Evolutionary conservation across 2,329 filamentous ascomycete species (phyloP).

Genomic region (Lachnellula hyalina): DNA sequence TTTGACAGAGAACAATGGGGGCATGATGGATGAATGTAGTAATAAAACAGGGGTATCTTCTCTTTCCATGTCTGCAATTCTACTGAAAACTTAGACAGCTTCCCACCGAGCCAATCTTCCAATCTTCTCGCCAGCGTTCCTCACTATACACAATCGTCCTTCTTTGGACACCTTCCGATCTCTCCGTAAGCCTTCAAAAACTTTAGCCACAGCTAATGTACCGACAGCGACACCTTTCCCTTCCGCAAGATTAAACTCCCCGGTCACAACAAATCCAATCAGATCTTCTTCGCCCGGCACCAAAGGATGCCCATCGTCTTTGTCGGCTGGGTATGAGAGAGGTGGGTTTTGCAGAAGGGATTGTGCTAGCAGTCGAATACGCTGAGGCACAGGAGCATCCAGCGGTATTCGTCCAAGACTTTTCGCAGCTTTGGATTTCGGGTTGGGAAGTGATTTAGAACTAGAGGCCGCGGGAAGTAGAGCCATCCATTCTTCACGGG

Average conservation of each 20-base stretch:
- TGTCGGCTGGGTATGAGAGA: conserved; percentile 33
- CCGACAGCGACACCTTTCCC: conserved; percentile 74
- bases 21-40: too few species aligned
- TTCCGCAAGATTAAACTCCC: conserved; percentile 72
- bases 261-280: conserved; percentile 85
- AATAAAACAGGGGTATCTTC: conserved; percentile 1
- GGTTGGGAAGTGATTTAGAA: conserved; percentile 22
- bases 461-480: conserved; percentile 36
- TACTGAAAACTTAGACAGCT: conserved; percentile 15
- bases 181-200: conserved; percentile 38
- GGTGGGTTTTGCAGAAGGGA: conserved; percentile 43
- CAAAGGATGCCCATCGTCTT: conserved; percentile 48
- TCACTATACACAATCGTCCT: conserved; percentile 66
- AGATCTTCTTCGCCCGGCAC: conserved; percentile 73
- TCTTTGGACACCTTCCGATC: conserved; percentile 32
- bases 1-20: too few species aligned
- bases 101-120: conserved; percentile 81
- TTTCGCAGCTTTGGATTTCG: conserved; percentile 18
- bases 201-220: conserved; percentile 56
- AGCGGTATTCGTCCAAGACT: conserved; percentile 21
- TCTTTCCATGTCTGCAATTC: background rate
- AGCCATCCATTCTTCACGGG: conserved; percentile 68
- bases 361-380: conserved; percentile 39
- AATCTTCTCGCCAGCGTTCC: conserved; percentile 72
- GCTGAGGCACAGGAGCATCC: conserved; percentile 28